phyloP scores from a whole-genome alignment of 2,329 filamentous ascomycete species.

The Fusarium nematophilum region DNA sequence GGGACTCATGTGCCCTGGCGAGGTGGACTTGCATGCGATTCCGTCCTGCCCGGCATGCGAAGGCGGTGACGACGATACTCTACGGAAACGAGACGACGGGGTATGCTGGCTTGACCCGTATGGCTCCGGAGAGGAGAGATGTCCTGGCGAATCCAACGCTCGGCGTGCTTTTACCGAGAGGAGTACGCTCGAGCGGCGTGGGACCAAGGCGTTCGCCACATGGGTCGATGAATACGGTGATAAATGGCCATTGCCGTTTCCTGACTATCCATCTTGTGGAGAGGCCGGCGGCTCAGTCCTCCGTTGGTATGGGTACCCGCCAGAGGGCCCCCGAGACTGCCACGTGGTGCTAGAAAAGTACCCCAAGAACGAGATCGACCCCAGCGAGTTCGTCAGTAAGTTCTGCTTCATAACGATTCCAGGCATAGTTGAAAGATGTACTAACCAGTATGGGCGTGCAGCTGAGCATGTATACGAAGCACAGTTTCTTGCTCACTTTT shows the following conservation, averaged over 20 bases:
- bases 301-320: slow-evolving; percentile 5
- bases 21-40: slow-evolving; percentile 3
- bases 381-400: neutral
- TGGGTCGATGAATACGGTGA: too few relatives aligned
- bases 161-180: too few relatives aligned
- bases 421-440: neutral
- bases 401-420: neutral
- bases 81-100: slow-evolving; percentile 1
- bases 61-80: slow-evolving; percentile 3
- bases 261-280: neutral
- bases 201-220: too few relatives aligned
- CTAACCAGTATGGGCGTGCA: neutral
- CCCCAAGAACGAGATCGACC: neutral
- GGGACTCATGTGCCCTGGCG: slow-evolving; percentile 2
- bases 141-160: neutral
- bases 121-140: neutral
- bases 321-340: neutral
- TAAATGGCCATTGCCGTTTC: neutral
- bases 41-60: neutral
- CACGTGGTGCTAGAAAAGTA: neutral
- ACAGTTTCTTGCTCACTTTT: slow-evolving; percentile 1
- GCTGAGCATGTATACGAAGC: slow-evolving; percentile 9
- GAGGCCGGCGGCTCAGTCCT: neutral
- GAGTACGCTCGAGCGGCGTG: too few relatives aligned
- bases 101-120: slow-evolving; percentile 1